Evolutionary conservation across 2,329 filamentous ascomycete genomes (phyloP), one percentile per base, ranked within the genome.

Genomic region (Remersonia thermophila): DNA sequence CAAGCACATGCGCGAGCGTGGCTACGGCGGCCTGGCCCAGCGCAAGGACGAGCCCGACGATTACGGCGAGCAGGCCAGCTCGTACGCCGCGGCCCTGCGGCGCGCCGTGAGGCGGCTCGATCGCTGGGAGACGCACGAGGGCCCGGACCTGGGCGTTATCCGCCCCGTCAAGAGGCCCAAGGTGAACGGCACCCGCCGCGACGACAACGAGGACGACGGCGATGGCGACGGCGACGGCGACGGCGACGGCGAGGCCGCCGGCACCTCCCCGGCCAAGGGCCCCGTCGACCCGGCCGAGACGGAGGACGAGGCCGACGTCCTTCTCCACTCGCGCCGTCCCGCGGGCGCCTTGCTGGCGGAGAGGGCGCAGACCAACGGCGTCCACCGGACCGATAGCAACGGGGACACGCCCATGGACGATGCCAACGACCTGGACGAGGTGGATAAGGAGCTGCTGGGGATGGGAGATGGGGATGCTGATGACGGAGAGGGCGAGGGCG

Each of bases 31-130:
- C 1, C 66, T 83, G 27, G 73, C 71, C 35, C 76, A 71, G 23
- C 60, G 82, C 0, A 59, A 59, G 14, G 58, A 61, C 12, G 82
- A 87, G 52, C 57, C 66, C 0, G 79, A 84, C 42, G 83, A 89
- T 57, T 82, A 77, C 47, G 83, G 83, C 30, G 83, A 89, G 55
- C 81, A 89, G 55, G 67, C 75, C 5, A 68, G 69, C 37, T 66
- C 73, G 2, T 78, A 83, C 39, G 71, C 75, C 3, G 73, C 80
- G 9, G 71, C 81, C 7, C 59, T 89, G 13, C 65, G 77, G 36
- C 69, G 80, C 12, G 67, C 69, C 1, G 62, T 67, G 14, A 69
- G 83, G 18, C 68, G 83, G 28, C 61, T 89, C n/a, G 62, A 70
- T 35, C 69, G 83, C 23, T 89, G 83, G 83, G 68, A 75, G 32